Conservation (phyloP, 2,329 filamentous ascomycete genomes). For the Phialophora expanda region DNA sequence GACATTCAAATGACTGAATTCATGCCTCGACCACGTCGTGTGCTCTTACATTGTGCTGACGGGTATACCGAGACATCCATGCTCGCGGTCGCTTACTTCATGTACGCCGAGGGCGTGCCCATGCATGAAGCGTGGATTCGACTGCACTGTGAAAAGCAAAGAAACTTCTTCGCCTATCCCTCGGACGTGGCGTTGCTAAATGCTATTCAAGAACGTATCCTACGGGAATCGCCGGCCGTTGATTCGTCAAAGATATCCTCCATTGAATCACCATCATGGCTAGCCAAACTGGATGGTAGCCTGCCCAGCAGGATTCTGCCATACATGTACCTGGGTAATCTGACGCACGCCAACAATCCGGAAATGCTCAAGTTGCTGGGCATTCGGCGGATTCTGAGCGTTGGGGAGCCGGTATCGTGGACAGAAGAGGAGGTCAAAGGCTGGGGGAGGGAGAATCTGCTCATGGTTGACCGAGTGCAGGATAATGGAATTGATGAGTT, state of each 20-base stretch:
- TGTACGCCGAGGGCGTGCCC: slow-evolving; percentile 82
- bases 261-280: slow-evolving; percentile 71
- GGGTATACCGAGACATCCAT: slow-evolving; percentile 95
- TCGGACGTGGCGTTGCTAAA: slow-evolving; percentile 85
- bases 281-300: slow-evolving; percentile 82
- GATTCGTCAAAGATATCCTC: slow-evolving; percentile 38
- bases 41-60: slow-evolving; percentile 91
- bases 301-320: slow-evolving; percentile 85
- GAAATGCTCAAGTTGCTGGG: slow-evolving; percentile 78
- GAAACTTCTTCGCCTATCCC: slow-evolving; percentile 96
- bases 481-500: slow-evolving; percentile 96
- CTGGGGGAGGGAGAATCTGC: slow-evolving; percentile 79
- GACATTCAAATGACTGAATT: slow-evolving; percentile 60
- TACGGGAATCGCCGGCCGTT: slow-evolving; percentile 69
- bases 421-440: slow-evolving; percentile 68
- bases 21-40: slow-evolving; percentile 61
- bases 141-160: slow-evolving; percentile 76
- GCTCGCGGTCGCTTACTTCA: slow-evolving; percentile 87
- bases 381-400: slow-evolving; percentile 85
- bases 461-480: slow-evolving; percentile 83
- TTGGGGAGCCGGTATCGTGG: slow-evolving; percentile 89
- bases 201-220: slow-evolving; percentile 74
- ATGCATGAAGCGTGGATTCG: slow-evolving; percentile 86
- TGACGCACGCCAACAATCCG: slow-evolving; percentile 92
- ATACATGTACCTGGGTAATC: slow-evolving; percentile 95